Evolutionary conservation across 331 rosid genomes (phyloP), one percentile per base, ranked within the genome.

Genomic region (Acacia concinna): DNA sequence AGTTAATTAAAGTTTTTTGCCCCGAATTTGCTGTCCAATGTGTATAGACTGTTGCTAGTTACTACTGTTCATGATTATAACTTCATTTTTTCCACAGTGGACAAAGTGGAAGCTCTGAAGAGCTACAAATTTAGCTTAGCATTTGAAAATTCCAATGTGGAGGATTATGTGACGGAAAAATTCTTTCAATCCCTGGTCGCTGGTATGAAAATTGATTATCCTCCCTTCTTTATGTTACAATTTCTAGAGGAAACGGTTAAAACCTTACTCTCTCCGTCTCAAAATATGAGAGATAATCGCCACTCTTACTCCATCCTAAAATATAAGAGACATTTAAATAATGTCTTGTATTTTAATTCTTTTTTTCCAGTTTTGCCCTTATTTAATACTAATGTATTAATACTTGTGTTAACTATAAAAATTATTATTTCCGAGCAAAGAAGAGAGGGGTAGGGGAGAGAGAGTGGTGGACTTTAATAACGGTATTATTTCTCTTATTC

Each of bases 111-210:
- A 84, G 35, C 99, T 84, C 86, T 96, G 85, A 93, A 86, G 83
- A 97, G 64, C 88, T 91, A 96, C 86, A 96, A 86, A 76, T 96
- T 96, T 83, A 96, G 99, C 87, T 85, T 96, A 85, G 97, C 99
- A 28, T 93, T 96, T 88, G 99, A 96, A 82, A 96, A 96, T 85
- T 96, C 99, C 68, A 93, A 91, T 32, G 97, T 93, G 92, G 99
- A 96, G 89, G 99, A 96, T 90, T 96, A 96, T 81, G 98, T 96
- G n/a, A 96, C 99, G 8, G 99, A 96, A 75, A 96, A 96, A 71
- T 96, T 78, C 89, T 96, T 96, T 84, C 99, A 96, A 73, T 96
- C 99, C 77, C 98, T 96, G 73, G 97, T 96, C 78, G 97, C 99
- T 65, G 99, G 99, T 96, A 93, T 57, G 87, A 71, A 87, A 74